Evolutionary conservation across 106 monocot species (phyloP).

Genomic region (Chionographis japonica): DNA sequence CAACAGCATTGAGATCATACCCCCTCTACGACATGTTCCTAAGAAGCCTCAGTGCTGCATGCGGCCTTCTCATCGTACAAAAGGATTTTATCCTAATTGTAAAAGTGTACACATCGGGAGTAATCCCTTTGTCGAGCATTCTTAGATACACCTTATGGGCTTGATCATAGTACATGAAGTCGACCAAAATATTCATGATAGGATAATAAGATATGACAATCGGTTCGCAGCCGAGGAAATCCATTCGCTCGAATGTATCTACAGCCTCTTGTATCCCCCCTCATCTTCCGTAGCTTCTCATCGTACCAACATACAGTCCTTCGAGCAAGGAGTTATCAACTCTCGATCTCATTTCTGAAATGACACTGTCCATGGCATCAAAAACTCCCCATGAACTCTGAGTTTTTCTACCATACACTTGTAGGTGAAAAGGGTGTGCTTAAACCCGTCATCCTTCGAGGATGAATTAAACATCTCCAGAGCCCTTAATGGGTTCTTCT

Average conservation of each 20-base stretch:
- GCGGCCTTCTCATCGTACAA: conserved; percentile 25
- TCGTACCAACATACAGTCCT: conserved; percentile 25
- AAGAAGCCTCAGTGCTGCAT: conserved; percentile 39
- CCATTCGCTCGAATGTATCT: conserved; percentile 34
- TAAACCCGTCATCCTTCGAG: conserved; percentile 21
- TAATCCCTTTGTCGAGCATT: conserved; percentile 20
- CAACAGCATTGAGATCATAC: conserved; percentile 22
- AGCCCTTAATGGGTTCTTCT: too few species aligned
- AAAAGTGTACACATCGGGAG: conserved; percentile 35
- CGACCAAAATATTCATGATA: conserved; percentile 40
- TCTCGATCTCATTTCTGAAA: too few species aligned
- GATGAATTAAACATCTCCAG: conserved; percentile 36
- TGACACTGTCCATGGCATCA: conserved; percentile 42
- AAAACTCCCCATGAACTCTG: conserved; percentile 22
- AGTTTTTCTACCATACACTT: conserved; percentile 35
- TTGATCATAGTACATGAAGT: conserved; percentile 20
- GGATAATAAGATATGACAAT: conserved; percentile 29
- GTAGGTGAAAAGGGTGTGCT: conserved; percentile 31
- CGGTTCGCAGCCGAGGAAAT: too few species aligned
- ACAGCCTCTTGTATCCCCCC: conserved; percentile 34
- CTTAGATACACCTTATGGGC: conserved; percentile 46
- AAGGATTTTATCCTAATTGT: conserved; percentile 43
- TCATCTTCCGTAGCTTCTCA: conserved; percentile 26
- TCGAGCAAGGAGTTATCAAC: conserved; percentile 18
- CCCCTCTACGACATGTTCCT: conserved; percentile 29